Evolutionary conservation across 2,329 filamentous ascomycete genomes (phyloP).

Genomic region (Phyllosticta paracitricarpa): DNA sequence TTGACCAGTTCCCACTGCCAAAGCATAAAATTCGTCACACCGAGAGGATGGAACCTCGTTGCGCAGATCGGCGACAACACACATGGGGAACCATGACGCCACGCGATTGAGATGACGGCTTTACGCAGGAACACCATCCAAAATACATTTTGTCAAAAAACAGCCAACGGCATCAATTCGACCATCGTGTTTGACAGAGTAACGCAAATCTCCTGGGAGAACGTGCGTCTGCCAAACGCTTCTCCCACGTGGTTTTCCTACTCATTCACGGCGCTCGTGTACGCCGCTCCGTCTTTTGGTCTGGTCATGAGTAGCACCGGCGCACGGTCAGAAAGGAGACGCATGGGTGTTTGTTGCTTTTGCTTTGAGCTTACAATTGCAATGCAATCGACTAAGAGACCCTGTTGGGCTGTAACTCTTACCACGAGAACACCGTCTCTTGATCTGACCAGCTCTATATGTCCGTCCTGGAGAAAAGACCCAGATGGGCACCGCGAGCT

Average conservation of each 20-base stretch:
- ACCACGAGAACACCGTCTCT: not conserved
- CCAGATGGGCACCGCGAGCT: not conserved
- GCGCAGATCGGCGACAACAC: not conserved
- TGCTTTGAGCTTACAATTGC: not conserved
- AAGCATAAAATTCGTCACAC: not conserved
- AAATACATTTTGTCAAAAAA: not conserved
- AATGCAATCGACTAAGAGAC: too few relatives aligned
- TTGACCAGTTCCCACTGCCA: not conserved
- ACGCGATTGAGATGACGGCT: not conserved
- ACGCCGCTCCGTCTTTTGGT: not conserved
- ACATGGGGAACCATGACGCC: not conserved
- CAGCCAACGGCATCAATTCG: not conserved
- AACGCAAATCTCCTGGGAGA: not conserved
- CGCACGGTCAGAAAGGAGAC: not conserved
- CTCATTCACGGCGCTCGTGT: not conserved
- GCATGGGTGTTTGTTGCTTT: not conserved
- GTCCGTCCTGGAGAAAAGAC: not conserved
- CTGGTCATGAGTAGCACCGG: not conserved
- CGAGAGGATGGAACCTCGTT: not conserved
- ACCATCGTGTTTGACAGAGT: not conserved
- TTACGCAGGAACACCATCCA: not conserved
- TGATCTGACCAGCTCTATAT: not conserved
- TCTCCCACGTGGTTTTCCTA: not conserved
- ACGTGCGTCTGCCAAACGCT: not conserved
- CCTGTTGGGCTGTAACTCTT: not conserved